A percentile compares a stretch with the other conserved stretches of the same genome.
These are phyloP conservation scores for Babesia caballi DNA, from an alignment of 169 alveolate genomes.

Conservation along the genomic window DNA sequence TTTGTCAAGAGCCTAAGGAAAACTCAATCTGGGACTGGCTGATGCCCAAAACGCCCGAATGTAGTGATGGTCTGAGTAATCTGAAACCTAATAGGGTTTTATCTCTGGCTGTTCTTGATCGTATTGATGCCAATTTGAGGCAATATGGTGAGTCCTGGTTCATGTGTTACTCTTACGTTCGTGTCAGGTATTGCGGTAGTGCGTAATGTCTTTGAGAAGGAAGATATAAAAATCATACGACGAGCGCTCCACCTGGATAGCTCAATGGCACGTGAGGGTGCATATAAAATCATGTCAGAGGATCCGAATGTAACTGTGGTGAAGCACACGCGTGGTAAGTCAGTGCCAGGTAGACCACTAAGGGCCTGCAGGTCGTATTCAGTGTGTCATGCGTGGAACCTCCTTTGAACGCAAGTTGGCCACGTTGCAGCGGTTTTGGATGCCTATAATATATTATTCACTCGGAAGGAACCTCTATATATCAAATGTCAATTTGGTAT, in stretches of 20 bases:
- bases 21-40: constrained; percentile 15
- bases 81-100: neutral
- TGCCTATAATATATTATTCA: constrained; percentile 44
- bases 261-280: constrained; percentile 49
- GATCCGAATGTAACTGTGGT: constrained; percentile 56
- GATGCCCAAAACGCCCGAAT: neutral
- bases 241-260: constrained; percentile 19
- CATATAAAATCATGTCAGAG: constrained; percentile 29
- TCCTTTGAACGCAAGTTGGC: constrained; percentile 16
- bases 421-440: constrained; percentile 60
- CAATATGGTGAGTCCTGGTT: constrained; percentile 5
- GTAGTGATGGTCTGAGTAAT: neutral
- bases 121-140: neutral
- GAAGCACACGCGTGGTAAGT: constrained; percentile 58
- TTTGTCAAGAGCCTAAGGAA: neutral
- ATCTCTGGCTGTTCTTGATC: constrained; percentile 1
- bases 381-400: constrained; percentile 54
- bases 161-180: too few relatives aligned
- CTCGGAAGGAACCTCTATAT: constrained; percentile 21
- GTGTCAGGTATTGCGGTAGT: constrained; percentile 54
- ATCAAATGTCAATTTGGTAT: constrained; percentile 37
- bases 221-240: constrained; percentile 21
- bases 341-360: too few relatives aligned
- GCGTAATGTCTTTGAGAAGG: constrained; percentile 41
- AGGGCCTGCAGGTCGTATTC: constrained; percentile 33